Evolutionary conservation across 768 basidiomycete species (phyloP).

Genomic region (Amyloporia xantha): DNA sequence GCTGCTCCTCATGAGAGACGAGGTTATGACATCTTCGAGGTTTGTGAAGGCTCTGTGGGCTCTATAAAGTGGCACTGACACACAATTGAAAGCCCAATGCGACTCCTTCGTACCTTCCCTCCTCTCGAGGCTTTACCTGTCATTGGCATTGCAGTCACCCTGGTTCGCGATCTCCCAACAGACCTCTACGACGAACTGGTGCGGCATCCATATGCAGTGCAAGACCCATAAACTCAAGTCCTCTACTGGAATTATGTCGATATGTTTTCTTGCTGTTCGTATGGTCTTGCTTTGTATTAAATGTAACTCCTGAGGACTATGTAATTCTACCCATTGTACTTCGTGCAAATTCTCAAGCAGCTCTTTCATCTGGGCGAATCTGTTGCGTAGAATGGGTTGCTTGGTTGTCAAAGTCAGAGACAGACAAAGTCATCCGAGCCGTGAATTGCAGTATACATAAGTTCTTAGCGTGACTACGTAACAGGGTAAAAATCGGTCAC

Average conservation of each 20-base stretch:
- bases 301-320: no score
- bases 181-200: conserved; percentile 87
- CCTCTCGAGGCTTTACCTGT: conserved; percentile 82
- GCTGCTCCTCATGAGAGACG: conserved; percentile 80
- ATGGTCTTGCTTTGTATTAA: neutral
- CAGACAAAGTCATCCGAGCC: no score
- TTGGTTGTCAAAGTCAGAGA: no score
- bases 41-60: conserved; percentile 30
- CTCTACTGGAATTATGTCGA: neutral
- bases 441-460: no score
- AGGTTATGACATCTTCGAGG: conserved; percentile 86
- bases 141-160: conserved; percentile 88
- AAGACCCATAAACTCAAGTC: neutral
- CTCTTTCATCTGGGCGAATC: no score
- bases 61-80: neutral
- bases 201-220: conserved; percentile 71
- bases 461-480: no score
- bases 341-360: no score
- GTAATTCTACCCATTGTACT: no score
- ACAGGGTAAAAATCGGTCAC: no score
- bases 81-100: conserved; percentile 72
- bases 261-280: neutral
- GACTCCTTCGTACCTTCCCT: conserved; percentile 88
- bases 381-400: no score
- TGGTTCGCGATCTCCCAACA: conserved; percentile 84